Evolutionary conservation across 164 flowering plant species (phyloP), one percentile per base, ranked within the genome.

Genomic region (Taxillus chinensis): DNA sequence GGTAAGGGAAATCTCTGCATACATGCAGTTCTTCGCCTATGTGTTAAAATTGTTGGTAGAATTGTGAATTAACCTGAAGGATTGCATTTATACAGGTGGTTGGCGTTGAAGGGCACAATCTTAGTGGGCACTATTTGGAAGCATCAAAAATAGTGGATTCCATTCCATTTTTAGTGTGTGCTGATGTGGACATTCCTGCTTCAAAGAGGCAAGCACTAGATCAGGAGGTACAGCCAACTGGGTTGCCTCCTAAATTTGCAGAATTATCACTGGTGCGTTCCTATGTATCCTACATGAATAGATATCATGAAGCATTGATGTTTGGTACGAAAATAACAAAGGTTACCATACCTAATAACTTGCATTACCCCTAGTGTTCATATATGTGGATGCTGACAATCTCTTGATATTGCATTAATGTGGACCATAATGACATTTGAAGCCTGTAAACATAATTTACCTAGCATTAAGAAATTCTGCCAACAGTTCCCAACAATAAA

Each of bases 71-170:
- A 55, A 52, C 15, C 41, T 11, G 45, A 64, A 66, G 45, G 11
- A 17, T 14, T 58, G 16, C 48, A 55, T 62, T 64, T 43, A 4
- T 71, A 5, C 81, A 95, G 99, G 84, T 95, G 60, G 84, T 95
- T 49, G 99, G 93, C 38, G 62, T 95, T 60, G 84, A 84, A 73
- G 99, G 99, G 63, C 75, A 79, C 68, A 95, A 95, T 80, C 96
- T 96, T 16, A 91, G 99, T 79, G 99, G 99, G 17, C 99, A 95
- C 73, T 83, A 90, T 78, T 77, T 95, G 41, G 73, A 83, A 70
- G 93, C 87, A 39, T 84, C 96, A 45, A 82, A 91, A 71, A 59
- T 95, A 45, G 71, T 83, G 41, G 96, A 89, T 64, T 74, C 73
- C 59, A 62, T 87, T 61, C 99, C 96, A 63, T 62, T 77, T 13